phyloP scores from a whole-genome alignment of 2,329 filamentous ascomycete genomes.

The Diplocarpon rosae region DNA sequence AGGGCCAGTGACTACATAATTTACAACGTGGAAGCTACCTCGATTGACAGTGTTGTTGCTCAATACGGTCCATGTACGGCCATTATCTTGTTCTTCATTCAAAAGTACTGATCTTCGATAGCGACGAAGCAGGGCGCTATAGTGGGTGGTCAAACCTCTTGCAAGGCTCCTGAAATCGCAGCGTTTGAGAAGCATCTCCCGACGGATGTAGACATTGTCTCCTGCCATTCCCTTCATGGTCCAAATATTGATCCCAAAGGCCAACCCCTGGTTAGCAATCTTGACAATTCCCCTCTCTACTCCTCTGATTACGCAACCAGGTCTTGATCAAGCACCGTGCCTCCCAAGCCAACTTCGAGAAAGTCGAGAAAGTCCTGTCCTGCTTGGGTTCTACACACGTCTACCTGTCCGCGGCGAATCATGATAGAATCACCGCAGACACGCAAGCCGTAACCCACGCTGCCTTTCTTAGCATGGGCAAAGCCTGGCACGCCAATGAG shows the following conservation, averaged over 20 bases:
- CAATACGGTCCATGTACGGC: slow-evolving; percentile 84
- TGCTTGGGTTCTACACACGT: slow-evolving; percentile 82
- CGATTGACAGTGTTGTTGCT: slow-evolving; percentile 78
- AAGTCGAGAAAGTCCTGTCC: slow-evolving; percentile 70
- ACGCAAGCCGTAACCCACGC: slow-evolving; percentile 97
- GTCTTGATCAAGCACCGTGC: slow-evolving; percentile 87
- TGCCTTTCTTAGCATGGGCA: slow-evolving; percentile 94
- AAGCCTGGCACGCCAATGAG: slow-evolving; percentile 88
- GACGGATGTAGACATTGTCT: slow-evolving; percentile 80
- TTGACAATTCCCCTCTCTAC: background rate
- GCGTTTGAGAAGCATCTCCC: slow-evolving; percentile 89
- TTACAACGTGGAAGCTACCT: slow-evolving; percentile 93
- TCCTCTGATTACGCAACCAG: slow-evolving; percentile 27
- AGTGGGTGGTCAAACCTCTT: slow-evolving; percentile 94
- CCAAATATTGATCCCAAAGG: slow-evolving; percentile 79
- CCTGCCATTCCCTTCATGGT: slow-evolving; percentile 92
- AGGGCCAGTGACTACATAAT: slow-evolving; percentile 97
- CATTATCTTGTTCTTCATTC: background rate
- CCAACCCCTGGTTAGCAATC: slow-evolving; percentile 63
- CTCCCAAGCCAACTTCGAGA: slow-evolving; percentile 60
- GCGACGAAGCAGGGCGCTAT: slow-evolving; percentile 92
- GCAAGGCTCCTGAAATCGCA: slow-evolving; percentile 90
- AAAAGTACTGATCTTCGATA: slow-evolving; percentile 30
- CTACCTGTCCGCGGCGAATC: slow-evolving; percentile 72
- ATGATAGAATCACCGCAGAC: slow-evolving; percentile 95